Evolutionary conservation across 2,329 filamentous ascomycete genomes (phyloP), one percentile per base, ranked within the genome.

Genomic region (Calonectria crousiana): DNA sequence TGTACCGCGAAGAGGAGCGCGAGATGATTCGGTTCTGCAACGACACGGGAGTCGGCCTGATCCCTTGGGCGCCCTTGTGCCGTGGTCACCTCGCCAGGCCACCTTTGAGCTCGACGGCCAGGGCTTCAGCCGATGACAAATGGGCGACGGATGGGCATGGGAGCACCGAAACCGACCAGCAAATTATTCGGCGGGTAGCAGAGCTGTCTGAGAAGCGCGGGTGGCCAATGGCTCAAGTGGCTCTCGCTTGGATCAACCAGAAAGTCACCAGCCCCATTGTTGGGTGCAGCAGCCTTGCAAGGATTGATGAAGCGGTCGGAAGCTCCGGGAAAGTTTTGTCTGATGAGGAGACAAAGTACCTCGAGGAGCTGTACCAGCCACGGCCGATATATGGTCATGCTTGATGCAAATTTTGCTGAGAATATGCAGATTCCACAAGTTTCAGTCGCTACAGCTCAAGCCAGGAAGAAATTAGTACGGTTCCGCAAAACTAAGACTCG

Each of bases 171-270:
- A 44, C 13, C 32, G 30, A 67, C 9, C 44, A 3, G 51, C n/a
- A 49, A n/a, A 67, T 62, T 5, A 51, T 72, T 9, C 89, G 18
- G 2, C 68, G 83, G 23, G 77, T 84, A 2, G 85, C 90, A 81
- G 88, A 92, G 81, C 77, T 93, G 28, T 90, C 91, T 0, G 85
- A 88, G 78, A 90, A 90, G 84, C 87, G 87, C 74, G 87, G 84
- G 1, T 89, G 89, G 84, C 89, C 87, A 75, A 93, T 94, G 88
- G 88, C 89, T 67, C 89, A 93, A 74, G 90, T 94, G 23, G 90
- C 92, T 1, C 86, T 93, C 65, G 92, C 92, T 3, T 94, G 93
- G 92, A 87, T 88, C 74, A 84, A 89, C 80, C 86, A 88, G 76
- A 85, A 87, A 28, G 87, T 89, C 4, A 82, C 87, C 18, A 90